phyloP scores from a whole-genome alignment of 768 basidiomycete species.

The Collybia nuda region DNA sequence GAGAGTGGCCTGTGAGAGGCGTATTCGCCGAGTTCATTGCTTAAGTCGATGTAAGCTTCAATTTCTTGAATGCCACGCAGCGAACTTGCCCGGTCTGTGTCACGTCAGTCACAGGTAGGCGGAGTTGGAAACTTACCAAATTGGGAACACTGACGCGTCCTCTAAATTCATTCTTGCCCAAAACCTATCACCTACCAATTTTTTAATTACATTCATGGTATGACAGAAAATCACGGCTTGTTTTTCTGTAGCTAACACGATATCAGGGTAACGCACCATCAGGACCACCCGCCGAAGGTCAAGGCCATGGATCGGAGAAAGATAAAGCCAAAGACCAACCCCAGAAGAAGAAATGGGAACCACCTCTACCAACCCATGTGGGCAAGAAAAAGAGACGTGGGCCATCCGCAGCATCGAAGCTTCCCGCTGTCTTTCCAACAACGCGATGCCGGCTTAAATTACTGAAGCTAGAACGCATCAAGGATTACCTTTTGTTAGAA shows the following conservation, averaged over 20 bases:
- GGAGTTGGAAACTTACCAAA: slow-evolving; percentile 32
- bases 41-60: too few relatives aligned
- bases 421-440: slow-evolving; percentile 91
- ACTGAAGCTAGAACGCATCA: slow-evolving; percentile 96
- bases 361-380: slow-evolving; percentile 93
- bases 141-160: slow-evolving; percentile 55
- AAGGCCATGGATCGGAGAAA: slow-evolving; percentile 30
- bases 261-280: slow-evolving; percentile 76
- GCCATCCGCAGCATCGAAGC: slow-evolving; percentile 87
- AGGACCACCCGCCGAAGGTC: slow-evolving; percentile 44
- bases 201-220: slow-evolving; percentile 19
- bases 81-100: slow-evolving; percentile 13
- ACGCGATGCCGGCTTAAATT: slow-evolving; percentile 94
- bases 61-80: slow-evolving; percentile 34
- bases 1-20: slow-evolving; percentile 62
- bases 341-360: slow-evolving; percentile 96
- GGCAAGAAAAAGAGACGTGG: slow-evolving; percentile 97
- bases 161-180: slow-evolving; percentile 11
- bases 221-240: background rate
- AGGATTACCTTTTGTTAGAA: slow-evolving; percentile 95
- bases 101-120: slow-evolving; percentile 17
- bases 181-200: slow-evolving; percentile 10
- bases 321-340: slow-evolving; percentile 51
- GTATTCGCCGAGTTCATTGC: slow-evolving; percentile 43
- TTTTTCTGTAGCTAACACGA: background rate